A percentile compares a stretch with the other conserved stretches of the same genome.
These are phyloP conservation scores for Rhizopogon salebrosus DNA, from an alignment of 768 basidiomycete genomes.

Conservation along the genomic window DNA sequence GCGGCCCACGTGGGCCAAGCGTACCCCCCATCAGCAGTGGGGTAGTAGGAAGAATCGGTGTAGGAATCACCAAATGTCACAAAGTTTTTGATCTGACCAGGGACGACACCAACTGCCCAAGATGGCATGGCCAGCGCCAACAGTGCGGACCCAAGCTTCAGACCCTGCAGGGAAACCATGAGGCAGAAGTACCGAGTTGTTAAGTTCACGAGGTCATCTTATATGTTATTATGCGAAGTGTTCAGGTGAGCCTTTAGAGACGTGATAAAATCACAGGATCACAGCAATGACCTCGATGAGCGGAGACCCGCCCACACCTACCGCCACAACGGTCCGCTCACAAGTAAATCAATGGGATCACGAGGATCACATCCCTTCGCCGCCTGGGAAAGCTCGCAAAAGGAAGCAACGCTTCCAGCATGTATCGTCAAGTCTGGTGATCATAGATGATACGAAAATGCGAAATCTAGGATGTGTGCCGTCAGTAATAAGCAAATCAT, in stretches of 20 bases:
- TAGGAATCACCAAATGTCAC: conserved; percentile 70
- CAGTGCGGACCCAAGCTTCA: conserved; percentile 5
- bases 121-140: conserved; percentile 9
- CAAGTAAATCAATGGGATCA: background rate
- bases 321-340: background rate
- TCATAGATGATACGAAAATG: background rate
- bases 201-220: background rate
- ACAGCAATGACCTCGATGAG: too few relatives aligned
- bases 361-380: background rate
- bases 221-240: too few relatives aligned
- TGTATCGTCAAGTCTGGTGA: background rate
- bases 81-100: conserved; percentile 52
- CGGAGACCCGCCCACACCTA: background rate
- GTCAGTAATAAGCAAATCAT: background rate
- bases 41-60: conserved; percentile 43
- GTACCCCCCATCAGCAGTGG: conserved; percentile 34
- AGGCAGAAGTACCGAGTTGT: background rate
- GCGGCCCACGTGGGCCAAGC: conserved; percentile 62
- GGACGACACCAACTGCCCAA: conserved; percentile 20
- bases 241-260: too few relatives aligned
- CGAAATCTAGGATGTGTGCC: background rate
- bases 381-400: background rate
- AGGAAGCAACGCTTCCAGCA: background rate
- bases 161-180: conserved; percentile 3
- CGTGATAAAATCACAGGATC: conserved; percentile 6